Evolutionary conservation across 2,329 filamentous ascomycete species (phyloP), one percentile per base, ranked within the genome.

Genomic region (Venturia oleaginea): DNA sequence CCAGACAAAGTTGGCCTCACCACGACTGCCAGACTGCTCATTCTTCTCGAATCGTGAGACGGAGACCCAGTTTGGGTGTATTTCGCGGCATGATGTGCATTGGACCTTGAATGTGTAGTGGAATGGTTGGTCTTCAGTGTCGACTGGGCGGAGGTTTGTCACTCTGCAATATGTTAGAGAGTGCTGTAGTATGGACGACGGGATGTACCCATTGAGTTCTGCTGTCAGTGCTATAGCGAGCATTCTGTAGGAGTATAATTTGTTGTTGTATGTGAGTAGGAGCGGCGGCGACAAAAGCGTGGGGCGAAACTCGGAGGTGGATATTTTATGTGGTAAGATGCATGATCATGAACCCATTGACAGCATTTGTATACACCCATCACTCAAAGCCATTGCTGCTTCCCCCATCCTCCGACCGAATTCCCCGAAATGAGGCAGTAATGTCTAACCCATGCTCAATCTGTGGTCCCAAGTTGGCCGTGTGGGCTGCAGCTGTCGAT

Each of bases 1-100:
- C 93, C 94, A 99, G n/a, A 99, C 94, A 76, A 99, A 99, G 77
- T 97, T 97, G 67, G 94, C 94, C 76, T 97, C 92, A 68, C 94
- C 94, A 72, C 91, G 85, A 75, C 92, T 97, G 42, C 92, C 92
- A 68, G 91, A 94, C 75, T 97, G 86, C 68, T 97, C 92, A 73
- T 95, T 92, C 72, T 81, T 83, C 74, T 97, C 93, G 91, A 27
- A 60, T 3, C 93, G 89, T 77, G 84, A 96, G 68, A 97, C 85
- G 65, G 87, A 88, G 62, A 99, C 86, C 78, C 85, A 87, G 71
- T 97, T 99, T 13, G 89, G 84, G 74, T 99, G 92, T 1, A 83
- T 87, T 76, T 99, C 94, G 66, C 92, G 87, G 77, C 94, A 99
- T 64, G 92, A 96, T n/a, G 91, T 97, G 78, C 94, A 99, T 80